phyloP scores from a whole-genome alignment of 345 rosid genomes.

The Euphorbia tirucalli region DNA sequence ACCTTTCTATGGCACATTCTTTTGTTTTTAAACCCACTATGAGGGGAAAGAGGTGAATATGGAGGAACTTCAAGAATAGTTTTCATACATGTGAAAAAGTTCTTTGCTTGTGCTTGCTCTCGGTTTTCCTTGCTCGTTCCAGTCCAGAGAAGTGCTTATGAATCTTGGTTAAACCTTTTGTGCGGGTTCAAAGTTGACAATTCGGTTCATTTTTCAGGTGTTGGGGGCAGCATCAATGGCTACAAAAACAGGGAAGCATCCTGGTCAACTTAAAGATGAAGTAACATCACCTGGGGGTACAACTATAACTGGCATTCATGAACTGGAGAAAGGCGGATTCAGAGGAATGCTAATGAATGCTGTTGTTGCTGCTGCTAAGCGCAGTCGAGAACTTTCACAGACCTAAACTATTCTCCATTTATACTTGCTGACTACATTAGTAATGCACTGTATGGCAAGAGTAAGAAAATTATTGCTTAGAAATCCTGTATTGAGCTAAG shows the following conservation, averaged over 20 bases:
- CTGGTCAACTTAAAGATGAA: conserved; percentile 86
- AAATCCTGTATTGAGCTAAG: too few relatives aligned
- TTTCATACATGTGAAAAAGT: too few relatives aligned
- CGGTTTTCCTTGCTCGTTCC: not conserved
- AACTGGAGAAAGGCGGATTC: conserved; percentile 82
- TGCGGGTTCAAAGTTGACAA: too few relatives aligned
- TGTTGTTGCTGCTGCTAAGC: conserved; percentile 79
- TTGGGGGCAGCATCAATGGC: conserved; percentile 92
- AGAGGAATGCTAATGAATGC: conserved; percentile 87
- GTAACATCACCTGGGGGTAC: conserved; percentile 94
- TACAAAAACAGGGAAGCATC: conserved; percentile 74
- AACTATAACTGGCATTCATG: conserved; percentile 82
- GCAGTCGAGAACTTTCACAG: conserved; percentile 64
- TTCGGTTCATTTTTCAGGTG: too few relatives aligned
- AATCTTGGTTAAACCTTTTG: too few relatives aligned
- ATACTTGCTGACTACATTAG: too few relatives aligned
- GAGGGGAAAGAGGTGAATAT: not conserved
- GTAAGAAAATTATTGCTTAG: too few relatives aligned
- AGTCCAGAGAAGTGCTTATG: too few relatives aligned
- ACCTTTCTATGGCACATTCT: not conserved
- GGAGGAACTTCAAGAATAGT: not conserved
- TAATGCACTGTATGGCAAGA: too few relatives aligned
- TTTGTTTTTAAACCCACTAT: not conserved
- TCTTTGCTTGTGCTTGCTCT: not conserved
- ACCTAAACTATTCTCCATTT: conserved; percentile 22